Evolutionary conservation across 1,284 basidiomycete genomes (phyloP).

Genomic region (Trichosporon sp.): DNA sequence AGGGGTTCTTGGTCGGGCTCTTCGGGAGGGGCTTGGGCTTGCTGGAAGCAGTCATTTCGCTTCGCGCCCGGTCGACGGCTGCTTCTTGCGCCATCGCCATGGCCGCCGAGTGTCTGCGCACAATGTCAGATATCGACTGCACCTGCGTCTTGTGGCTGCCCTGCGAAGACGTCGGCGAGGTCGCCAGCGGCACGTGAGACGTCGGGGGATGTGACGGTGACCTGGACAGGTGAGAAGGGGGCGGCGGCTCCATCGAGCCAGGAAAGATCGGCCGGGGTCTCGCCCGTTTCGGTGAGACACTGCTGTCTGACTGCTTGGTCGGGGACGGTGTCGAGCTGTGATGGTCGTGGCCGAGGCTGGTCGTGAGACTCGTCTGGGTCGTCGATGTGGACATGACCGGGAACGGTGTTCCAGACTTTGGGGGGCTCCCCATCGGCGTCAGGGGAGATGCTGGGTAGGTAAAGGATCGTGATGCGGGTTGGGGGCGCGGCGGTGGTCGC

Average conservation of each 20-base stretch:
- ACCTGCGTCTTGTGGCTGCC: conserved; percentile 7
- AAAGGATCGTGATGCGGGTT: conserved; percentile 8
- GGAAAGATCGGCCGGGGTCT: conserved; percentile 8
- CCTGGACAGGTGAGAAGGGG: background rate
- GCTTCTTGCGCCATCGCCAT: conserved; percentile 26
- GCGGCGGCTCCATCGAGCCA: background rate
- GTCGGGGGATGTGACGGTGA: conserved; percentile 6
- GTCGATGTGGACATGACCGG: background rate
- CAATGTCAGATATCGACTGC: conserved; percentile 50
- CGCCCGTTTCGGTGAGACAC: background rate
- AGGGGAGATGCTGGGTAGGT: background rate
- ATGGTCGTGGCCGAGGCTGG: background rate
- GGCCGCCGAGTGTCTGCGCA: conserved; percentile 42
- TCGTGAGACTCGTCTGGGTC: background rate
- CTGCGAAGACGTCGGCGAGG: conserved; percentile 8
- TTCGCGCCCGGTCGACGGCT: conserved; percentile 28
- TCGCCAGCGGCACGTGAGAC: background rate
- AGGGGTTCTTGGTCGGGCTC: background rate
- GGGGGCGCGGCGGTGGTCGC: conserved; percentile 17
- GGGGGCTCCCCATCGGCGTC: background rate
- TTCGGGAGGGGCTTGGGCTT: background rate
- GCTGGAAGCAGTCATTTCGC: conserved; percentile 9
- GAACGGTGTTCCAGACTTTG: background rate
- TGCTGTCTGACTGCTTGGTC: background rate
- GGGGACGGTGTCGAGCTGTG: background rate